Evolutionary conservation across 495 filamentous ascomycete genomes (phyloP).

Genomic region (Penicillium chermesinum): DNA sequence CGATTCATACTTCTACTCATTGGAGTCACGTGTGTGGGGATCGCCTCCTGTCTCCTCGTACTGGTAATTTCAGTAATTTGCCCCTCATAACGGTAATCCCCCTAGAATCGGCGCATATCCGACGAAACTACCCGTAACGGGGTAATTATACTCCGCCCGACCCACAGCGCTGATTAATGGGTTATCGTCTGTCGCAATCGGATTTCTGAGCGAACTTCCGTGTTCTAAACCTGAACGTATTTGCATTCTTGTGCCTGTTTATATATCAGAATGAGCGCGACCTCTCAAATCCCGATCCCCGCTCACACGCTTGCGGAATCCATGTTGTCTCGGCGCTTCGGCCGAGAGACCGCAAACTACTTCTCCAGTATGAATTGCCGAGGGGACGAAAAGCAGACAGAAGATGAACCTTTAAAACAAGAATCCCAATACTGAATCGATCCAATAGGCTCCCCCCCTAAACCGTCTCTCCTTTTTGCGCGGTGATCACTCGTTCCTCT

Average conservation of each 20-base stretch:
- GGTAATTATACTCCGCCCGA: slow-evolving; percentile 3
- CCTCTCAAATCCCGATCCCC: slow-evolving; percentile 47
- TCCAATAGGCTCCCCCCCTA: slow-evolving; percentile 56
- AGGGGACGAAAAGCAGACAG: neutral
- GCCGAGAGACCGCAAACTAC: slow-evolving; percentile 89
- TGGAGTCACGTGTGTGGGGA: slow-evolving; percentile 41
- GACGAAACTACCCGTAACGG: slow-evolving; percentile 8
- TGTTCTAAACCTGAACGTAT: neutral
- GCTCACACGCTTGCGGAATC: slow-evolving; percentile 65
- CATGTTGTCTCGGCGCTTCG: slow-evolving; percentile 82
- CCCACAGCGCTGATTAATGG: slow-evolving; percentile 26
- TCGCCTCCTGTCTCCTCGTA: slow-evolving; percentile 24
- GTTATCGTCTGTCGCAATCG: neutral
- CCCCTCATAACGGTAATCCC: neutral
- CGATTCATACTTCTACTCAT: slow-evolving; percentile 12
- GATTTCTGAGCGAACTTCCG: neutral
- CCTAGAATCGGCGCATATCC: slow-evolving; percentile 12
- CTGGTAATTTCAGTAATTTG: slow-evolving; percentile 13
- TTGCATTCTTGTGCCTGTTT: neutral
- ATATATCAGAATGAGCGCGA: slow-evolving; percentile 26
- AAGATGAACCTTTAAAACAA: slow-evolving; percentile 1
- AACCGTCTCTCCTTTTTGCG: slow-evolving; percentile 86
- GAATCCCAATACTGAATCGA: slow-evolving; percentile 9
- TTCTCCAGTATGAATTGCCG: slow-evolving; percentile 63
- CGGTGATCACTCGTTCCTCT: slow-evolving; percentile 71